phyloP scores from a whole-genome alignment of 768 basidiomycete genomes.

The Piloderma croceum region DNA sequence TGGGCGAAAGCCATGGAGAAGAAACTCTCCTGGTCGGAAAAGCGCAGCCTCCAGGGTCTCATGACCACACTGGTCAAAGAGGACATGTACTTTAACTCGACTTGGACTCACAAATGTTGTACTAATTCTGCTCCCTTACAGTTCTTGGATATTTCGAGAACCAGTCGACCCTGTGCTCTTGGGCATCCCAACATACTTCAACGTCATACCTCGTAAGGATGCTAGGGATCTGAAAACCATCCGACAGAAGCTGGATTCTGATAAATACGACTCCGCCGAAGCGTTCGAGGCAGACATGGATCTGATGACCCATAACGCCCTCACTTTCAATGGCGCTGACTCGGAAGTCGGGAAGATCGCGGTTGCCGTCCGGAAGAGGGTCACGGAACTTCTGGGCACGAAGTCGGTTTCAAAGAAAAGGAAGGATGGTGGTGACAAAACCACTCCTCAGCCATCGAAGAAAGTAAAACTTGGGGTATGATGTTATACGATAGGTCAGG shows the following conservation, averaged over 20 bases:
- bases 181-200: conserved; percentile 83
- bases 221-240: conserved; percentile 85
- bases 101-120: neutral
- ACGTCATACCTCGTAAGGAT: conserved; percentile 78
- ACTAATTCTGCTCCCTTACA: conserved; percentile 25
- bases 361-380: conserved; percentile 43
- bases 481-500: too few relatives aligned
- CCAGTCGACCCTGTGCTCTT: conserved; percentile 85
- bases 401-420: conserved; percentile 59
- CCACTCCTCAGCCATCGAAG: conserved; percentile 59
- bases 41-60: conserved; percentile 66
- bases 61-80: conserved; percentile 69
- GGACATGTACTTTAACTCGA: conserved; percentile 40
- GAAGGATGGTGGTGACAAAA: conserved; percentile 68
- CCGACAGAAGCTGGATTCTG: conserved; percentile 69
- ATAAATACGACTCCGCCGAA: conserved; percentile 75
- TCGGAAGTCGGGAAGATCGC: conserved; percentile 74
- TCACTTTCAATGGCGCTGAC: conserved; percentile 79
- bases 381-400: conserved; percentile 45
- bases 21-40: conserved; percentile 74
- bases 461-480: conserved; percentile 56
- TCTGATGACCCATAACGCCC: conserved; percentile 85
- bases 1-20: conserved; percentile 75
- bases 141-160: conserved; percentile 73
- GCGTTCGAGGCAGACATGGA: conserved; percentile 81